These are phyloP conservation scores for Didymella pinodella DNA, from an alignment of 2,329 filamentous ascomycete species.

Conservation along the genomic window DNA sequence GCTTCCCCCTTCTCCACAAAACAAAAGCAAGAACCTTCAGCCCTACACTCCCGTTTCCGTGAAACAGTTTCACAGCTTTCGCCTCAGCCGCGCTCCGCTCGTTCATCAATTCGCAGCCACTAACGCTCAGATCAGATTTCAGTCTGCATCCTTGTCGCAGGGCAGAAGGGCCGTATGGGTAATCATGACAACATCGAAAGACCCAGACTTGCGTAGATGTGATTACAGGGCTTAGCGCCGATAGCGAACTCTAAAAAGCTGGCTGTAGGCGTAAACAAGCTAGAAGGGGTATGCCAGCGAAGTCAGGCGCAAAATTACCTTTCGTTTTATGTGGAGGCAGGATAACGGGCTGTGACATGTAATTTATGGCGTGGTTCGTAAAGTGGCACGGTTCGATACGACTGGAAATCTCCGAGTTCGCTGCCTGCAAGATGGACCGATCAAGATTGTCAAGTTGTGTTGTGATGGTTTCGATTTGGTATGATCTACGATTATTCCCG, in stretches of 20 bases:
- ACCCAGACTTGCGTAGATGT: neutral
- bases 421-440: neutral
- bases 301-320: neutral
- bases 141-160: conserved; percentile 10
- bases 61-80: conserved; percentile 9
- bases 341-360: neutral
- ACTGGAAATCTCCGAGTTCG: neutral
- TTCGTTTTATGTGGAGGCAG: neutral
- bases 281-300: conserved; percentile 4
- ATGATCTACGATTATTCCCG: conserved; percentile 3
- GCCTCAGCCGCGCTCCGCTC: conserved; percentile 1
- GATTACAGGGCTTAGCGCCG: conserved; percentile 1
- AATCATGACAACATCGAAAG: conserved; percentile 4
- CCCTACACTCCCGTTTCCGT: conserved; percentile 10
- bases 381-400: neutral
- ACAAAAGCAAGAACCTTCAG: conserved; percentile 5
- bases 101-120: conserved; percentile 14
- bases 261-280: neutral
- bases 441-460: neutral
- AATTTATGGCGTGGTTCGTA: neutral
- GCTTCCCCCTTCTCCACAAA: conserved; percentile 11
- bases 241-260: neutral
- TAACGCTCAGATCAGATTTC: conserved; percentile 1
- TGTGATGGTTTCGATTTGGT: neutral
- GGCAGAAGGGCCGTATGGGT: conserved; percentile 8